Conservation (phyloP, 2,329 filamentous ascomycete genomes). For the Capronia coronata region DNA sequence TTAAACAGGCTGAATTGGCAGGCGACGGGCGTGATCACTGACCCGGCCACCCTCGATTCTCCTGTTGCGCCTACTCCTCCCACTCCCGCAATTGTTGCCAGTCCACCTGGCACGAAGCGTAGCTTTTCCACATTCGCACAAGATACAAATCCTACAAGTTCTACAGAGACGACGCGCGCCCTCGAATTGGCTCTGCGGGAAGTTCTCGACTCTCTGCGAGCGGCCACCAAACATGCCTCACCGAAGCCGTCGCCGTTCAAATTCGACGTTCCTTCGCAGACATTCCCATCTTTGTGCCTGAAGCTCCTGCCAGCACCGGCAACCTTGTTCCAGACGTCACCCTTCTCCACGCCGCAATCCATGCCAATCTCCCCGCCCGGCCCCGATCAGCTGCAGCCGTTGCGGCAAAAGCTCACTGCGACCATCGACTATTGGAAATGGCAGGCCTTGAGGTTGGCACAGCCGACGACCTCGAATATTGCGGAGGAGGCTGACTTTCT, state of each 20-base stretch:
- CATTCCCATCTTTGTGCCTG: conserved; percentile 77
- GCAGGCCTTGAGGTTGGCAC: conserved; percentile 33
- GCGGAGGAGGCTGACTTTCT: conserved; percentile 35
- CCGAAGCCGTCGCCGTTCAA: conserved; percentile 52
- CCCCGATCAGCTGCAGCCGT: conserved; percentile 64
- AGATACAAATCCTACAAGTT: conserved; percentile 16
- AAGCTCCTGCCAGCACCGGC: conserved; percentile 73
- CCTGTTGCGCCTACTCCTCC: conserved; percentile 33
- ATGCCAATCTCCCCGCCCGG: conserved; percentile 76
- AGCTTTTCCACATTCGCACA: conserved; percentile 26
- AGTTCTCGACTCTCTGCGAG: conserved; percentile 70
- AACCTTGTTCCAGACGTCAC: conserved; percentile 67
- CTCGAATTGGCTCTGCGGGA: conserved; percentile 80
- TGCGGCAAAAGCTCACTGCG: conserved; percentile 60
- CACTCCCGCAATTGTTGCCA: conserved; percentile 23
- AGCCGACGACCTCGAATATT: conserved; percentile 22
- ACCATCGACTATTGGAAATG: conserved; percentile 62
- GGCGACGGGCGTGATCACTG: conserved; percentile 69
- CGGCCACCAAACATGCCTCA: conserved; percentile 53
- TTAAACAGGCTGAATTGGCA: conserved; percentile 66
- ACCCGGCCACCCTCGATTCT: conserved; percentile 54
- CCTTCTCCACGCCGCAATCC: conserved; percentile 68
- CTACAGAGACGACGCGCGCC: conserved; percentile 65
- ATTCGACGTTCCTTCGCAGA: conserved; percentile 77
- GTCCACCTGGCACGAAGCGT: conserved; percentile 27